phyloP scores from a whole-genome alignment of 2,329 filamentous ascomycete genomes.

The Paraconiothyrium brasiliense region DNA sequence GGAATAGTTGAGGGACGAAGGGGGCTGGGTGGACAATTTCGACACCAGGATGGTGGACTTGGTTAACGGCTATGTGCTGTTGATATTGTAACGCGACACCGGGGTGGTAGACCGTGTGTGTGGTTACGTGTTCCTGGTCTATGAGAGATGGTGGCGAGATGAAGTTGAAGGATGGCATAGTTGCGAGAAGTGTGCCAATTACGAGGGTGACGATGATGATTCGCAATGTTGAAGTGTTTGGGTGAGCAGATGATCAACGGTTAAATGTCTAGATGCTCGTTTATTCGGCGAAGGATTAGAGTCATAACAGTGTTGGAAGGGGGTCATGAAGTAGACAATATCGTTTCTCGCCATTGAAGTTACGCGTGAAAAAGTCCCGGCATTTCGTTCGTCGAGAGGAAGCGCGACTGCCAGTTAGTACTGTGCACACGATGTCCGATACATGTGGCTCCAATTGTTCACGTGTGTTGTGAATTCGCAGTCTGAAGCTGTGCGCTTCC shows the following conservation, averaged over 20 bases:
- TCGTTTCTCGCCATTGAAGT: background rate
- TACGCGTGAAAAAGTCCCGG: background rate
- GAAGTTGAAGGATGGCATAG: constrained; percentile 3
- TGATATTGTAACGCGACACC: background rate
- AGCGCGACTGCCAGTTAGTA: background rate
- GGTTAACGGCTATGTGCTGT: constrained; percentile 8
- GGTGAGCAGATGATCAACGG: too few species aligned
- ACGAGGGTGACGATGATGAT: background rate
- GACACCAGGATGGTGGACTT: constrained; percentile 7
- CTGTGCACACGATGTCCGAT: background rate
- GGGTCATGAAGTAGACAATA: background rate
- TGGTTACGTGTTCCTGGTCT: background rate
- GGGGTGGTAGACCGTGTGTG: constrained; percentile 8
- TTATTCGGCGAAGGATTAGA: background rate
- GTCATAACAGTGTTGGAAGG: background rate
- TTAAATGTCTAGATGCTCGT: background rate
- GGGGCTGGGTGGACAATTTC: background rate
- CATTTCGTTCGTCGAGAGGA: background rate
- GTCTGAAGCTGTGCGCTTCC: background rate
- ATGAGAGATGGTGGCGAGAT: background rate
- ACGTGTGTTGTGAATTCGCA: background rate
- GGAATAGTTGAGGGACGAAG: background rate
- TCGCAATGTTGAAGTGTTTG: background rate
- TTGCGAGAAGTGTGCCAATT: background rate
- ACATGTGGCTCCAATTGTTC: background rate